Evolutionary conservation across 2,329 filamentous ascomycete species (phyloP).

Genomic region (Tetracladium maxilliforme): DNA sequence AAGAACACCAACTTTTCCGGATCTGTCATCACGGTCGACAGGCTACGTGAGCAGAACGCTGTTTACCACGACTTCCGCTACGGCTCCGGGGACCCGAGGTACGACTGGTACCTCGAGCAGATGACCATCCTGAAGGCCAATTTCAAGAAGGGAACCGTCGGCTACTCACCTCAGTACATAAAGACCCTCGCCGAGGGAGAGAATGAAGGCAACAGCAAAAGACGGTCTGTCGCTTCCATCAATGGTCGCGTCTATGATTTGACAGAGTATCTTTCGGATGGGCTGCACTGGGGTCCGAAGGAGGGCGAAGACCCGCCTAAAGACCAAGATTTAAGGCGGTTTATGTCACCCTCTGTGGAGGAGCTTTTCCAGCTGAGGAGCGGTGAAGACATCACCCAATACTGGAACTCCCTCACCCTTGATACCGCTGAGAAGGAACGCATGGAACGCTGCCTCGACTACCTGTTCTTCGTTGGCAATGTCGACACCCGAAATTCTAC

Average conservation of each 20-base stretch:
- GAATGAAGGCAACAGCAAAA: too few species aligned
- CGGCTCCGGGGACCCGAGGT: slow-evolving; percentile 66
- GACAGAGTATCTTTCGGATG: slow-evolving; percentile 67
- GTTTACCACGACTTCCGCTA: slow-evolving; percentile 88
- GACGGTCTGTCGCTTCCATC: slow-evolving; percentile 62
- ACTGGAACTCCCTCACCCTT: slow-evolving; percentile 61
- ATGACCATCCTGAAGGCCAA: slow-evolving; percentile 63
- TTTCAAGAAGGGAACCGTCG: slow-evolving; percentile 78
- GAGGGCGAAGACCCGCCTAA: too few species aligned
- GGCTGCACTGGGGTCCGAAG: too few species aligned
- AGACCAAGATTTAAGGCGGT: too few species aligned
- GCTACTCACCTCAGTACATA: slow-evolving; percentile 69
- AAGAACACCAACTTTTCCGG: slow-evolving; percentile 61
- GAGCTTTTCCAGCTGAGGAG: slow-evolving; percentile 62
- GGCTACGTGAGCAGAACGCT: too few species aligned
- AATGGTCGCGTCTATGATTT: slow-evolving; percentile 76
- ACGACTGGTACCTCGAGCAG: slow-evolving; percentile 87
- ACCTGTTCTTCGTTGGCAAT: slow-evolving; percentile 87
- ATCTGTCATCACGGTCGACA: slow-evolving; percentile 51
- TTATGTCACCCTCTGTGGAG: slow-evolving; percentile 64
- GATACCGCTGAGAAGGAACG: slow-evolving; percentile 37
- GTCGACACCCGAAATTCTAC: slow-evolving; percentile 81
- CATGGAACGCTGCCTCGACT: slow-evolving; percentile 78
- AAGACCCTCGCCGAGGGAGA: slow-evolving; percentile 47
- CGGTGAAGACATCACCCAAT: slow-evolving; percentile 69